Evolutionary conservation across 1,284 basidiomycete species (phyloP).

Genomic region (Trametes hirsuta): DNA sequence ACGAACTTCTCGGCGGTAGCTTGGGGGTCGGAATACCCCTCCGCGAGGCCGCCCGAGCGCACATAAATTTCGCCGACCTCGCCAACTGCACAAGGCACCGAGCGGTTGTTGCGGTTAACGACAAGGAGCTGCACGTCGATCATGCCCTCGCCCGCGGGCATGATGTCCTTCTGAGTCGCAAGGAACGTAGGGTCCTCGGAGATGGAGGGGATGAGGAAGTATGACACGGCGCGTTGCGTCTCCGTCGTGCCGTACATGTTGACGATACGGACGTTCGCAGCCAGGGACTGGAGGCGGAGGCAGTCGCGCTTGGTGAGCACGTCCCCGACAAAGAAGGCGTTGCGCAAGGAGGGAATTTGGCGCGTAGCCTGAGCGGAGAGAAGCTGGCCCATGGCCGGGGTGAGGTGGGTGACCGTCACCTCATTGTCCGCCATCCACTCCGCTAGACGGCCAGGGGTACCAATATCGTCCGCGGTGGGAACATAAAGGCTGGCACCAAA

Average conservation of each 20-base stretch:
- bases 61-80: conserved; percentile 99
- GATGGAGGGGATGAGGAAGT: conserved; percentile 92
- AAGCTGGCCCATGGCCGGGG: conserved; percentile 98
- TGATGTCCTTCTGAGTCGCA: conserved; percentile 95
- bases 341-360: conserved; percentile 84
- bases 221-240: conserved; percentile 98
- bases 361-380: conserved; percentile 94
- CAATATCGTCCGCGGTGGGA: conserved; percentile 97
- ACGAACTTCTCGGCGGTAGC: conserved; percentile 93
- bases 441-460: conserved; percentile 94
- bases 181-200: conserved; percentile 89
- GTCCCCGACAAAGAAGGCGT: conserved; percentile 99
- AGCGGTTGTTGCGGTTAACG: conserved; percentile 92
- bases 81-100: conserved; percentile 90
- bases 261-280: conserved; percentile 91
- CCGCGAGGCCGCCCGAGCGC: conserved; percentile 93
- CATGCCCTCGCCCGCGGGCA: conserved; percentile 99
- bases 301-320: conserved; percentile 99
- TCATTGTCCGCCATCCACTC: conserved; percentile 97
- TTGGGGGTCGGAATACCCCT: conserved; percentile 89
- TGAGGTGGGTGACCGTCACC: conserved; percentile 94
- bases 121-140: conserved; percentile 97
- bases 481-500: conserved; percentile 96
- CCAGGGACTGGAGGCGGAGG: conserved; percentile 91
- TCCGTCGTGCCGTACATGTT: conserved; percentile 99